These are phyloP conservation scores for Penicillium ucsense DNA, from an alignment of 495 filamentous ascomycete genomes.

Conservation along the genomic window DNA sequence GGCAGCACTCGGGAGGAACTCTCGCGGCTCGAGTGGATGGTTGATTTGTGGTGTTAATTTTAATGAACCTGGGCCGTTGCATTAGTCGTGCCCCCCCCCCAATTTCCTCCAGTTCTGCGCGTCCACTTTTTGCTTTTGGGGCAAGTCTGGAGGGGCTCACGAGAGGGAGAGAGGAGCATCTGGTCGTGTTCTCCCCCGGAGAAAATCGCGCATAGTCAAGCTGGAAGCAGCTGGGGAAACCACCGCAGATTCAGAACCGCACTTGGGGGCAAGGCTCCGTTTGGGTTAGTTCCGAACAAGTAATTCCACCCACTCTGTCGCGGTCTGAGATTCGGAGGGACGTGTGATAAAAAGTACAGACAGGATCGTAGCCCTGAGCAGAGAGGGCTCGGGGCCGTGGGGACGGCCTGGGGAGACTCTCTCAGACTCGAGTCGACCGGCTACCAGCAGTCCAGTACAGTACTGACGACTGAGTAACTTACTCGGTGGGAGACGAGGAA, in stretches of 20 bases:
- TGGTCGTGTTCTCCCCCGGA: not conserved
- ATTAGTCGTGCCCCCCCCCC: not conserved
- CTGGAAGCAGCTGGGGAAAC: constrained; percentile 6
- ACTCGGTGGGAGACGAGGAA: too few species aligned
- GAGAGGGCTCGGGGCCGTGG: too few species aligned
- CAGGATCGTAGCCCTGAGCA: too few species aligned
- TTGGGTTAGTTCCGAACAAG: too few species aligned
- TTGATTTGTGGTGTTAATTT: not conserved
- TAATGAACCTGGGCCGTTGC: not conserved
- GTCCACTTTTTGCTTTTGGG: not conserved
- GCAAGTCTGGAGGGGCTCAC: not conserved
- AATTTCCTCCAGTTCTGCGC: not conserved
- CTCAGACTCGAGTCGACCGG: too few species aligned
- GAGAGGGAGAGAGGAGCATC: not conserved
- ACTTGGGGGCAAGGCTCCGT: constrained; percentile 4
- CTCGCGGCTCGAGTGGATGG: not conserved
- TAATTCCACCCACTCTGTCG: too few species aligned
- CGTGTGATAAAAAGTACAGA: too few species aligned
- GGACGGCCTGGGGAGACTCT: too few species aligned
- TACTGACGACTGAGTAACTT: too few species aligned
- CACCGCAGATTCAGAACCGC: constrained; percentile 1
- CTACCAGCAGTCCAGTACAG: too few species aligned
- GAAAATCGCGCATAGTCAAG: constrained; percentile 27
- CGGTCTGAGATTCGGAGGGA: too few species aligned
- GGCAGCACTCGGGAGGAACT: too few species aligned